Percentiles rank a stretch among this genome's conserved stretches.
phyloP scores from a whole-genome alignment of 345 rosid species.

The Eucalyptus regnans region DNA sequence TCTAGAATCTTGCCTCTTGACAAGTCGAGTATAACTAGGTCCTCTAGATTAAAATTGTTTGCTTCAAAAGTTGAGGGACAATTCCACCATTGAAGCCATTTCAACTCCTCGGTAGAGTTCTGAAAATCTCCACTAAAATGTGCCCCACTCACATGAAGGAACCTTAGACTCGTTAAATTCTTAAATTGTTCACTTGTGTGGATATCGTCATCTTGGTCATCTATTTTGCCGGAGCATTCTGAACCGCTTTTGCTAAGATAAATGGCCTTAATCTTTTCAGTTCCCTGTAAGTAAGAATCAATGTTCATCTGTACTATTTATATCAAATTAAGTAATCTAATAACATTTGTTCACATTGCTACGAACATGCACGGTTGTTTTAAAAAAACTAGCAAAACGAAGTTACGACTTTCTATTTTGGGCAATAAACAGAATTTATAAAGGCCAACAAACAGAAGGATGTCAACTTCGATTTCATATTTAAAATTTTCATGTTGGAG shows the following conservation, averaged over 20 bases:
- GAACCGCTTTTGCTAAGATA: background rate
- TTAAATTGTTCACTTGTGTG: background rate
- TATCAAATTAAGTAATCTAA: background rate
- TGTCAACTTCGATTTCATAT: background rate
- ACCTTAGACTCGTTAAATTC: background rate
- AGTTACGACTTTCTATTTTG: background rate
- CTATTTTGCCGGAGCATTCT: background rate
- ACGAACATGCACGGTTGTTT: background rate
- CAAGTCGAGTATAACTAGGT: background rate
- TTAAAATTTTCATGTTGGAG: background rate
- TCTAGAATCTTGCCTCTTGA: background rate
- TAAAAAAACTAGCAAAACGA: background rate
- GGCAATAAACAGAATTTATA: background rate
- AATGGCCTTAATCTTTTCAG: background rate
- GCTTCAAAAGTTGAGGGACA: background rate
- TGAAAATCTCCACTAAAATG: background rate
- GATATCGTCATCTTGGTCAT: background rate
- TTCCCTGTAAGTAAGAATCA: background rate
- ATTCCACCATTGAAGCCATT: background rate
- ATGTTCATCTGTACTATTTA: background rate
- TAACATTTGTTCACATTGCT: background rate
- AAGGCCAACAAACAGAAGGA: background rate
- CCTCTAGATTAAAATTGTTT: background rate
- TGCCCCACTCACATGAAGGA: background rate
- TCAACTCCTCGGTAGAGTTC: background rate